phyloP scores from a whole-genome alignment of 129 eudicot genomes.

The Pittosporum tobira region DNA sequence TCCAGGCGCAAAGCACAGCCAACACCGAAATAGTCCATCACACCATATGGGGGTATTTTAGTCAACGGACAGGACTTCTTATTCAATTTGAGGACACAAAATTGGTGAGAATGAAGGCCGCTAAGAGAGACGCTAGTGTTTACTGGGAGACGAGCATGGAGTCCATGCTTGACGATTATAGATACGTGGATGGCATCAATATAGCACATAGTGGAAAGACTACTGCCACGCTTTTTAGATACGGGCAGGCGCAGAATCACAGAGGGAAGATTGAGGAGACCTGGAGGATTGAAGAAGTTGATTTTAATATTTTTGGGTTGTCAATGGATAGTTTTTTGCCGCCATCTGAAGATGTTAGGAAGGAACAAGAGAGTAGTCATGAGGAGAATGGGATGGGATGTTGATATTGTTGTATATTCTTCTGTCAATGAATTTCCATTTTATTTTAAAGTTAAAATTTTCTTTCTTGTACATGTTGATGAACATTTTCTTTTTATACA shows the following conservation, averaged over 20 bases:
- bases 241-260: conserved; percentile 37
- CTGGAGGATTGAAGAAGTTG: conserved; percentile 63
- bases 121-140: conserved; percentile 33
- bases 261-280: conserved; percentile 63
- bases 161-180: conserved; percentile 57
- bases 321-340: conserved; percentile 53
- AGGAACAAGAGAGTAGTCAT: neutral
- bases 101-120: conserved; percentile 49
- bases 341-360: conserved; percentile 47
- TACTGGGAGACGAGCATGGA: conserved; percentile 66
- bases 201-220: conserved; percentile 67
- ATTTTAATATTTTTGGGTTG: conserved; percentile 55
- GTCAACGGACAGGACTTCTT: conserved; percentile 79
- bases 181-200: conserved; percentile 45
- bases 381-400: conserved; percentile 17
- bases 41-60: conserved; percentile 66
- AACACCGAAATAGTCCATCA: conserved; percentile 66
- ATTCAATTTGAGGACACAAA: conserved; percentile 72
- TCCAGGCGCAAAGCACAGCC: conserved; percentile 44
- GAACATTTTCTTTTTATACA: neutral
- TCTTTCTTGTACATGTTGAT: neutral
- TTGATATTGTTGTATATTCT: conserved; percentile 1
- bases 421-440: neutral
- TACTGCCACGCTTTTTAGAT: conserved; percentile 37
- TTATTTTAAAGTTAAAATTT: neutral